Conservation (phyloP, 345 rosid genomes). For the Pistacia atlantica region DNA sequence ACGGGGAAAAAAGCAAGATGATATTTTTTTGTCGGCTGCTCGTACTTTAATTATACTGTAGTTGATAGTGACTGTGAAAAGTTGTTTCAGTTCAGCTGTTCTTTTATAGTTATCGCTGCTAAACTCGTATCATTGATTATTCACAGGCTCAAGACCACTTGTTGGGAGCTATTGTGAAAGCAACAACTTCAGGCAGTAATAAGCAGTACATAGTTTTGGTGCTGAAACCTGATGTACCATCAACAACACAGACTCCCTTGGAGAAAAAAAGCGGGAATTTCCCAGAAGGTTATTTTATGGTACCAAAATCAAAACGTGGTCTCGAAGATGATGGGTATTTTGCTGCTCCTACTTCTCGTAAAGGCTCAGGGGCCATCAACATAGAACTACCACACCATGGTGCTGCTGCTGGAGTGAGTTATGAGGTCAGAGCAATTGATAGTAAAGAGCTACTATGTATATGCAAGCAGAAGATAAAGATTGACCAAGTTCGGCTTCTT, state of each 20-base stretch:
- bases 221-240: constrained; percentile 70
- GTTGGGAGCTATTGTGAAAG: constrained; percentile 81
- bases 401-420: constrained; percentile 76
- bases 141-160: constrained; percentile 76
- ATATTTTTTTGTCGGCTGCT: background rate
- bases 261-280: constrained; percentile 52
- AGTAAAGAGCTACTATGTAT: constrained; percentile 65
- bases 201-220: constrained; percentile 71
- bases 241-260: constrained; percentile 46
- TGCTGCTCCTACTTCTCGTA: constrained; percentile 51
- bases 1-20: background rate
- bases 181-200: constrained; percentile 41
- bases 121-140: constrained; percentile 24
- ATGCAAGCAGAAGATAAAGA: constrained; percentile 55
- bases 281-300: constrained; percentile 56
- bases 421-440: constrained; percentile 80
- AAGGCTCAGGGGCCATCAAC: constrained; percentile 64
- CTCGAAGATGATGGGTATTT: constrained; percentile 56
- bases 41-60: background rate
- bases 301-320: constrained; percentile 78
- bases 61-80: background rate
- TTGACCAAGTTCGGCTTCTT: constrained; percentile 71
- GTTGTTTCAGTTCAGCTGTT: background rate
- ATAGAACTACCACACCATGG: constrained; percentile 69
- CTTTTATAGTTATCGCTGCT: constrained; percentile 4